Conservation (phyloP, 78 protist species). For the Dictyostelium discoideum region dicty_2.7 NC_007088.5:1770001-1770500, state of each 20-base stretch:
- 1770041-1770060: neutral
- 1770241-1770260: neutral
- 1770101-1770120: neutral
- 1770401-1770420: neutral
- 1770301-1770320: neutral
- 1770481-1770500: neutral
- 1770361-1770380: slow-evolving; percentile 1
- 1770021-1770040: neutral
- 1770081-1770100: neutral
- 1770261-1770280: neutral
- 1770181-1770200: too few species aligned
- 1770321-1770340: neutral
- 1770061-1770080: neutral
- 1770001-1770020: neutral
- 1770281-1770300: neutral
- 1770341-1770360: neutral
- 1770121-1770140: neutral
- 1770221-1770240: neutral
- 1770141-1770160: too few species aligned
- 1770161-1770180: too few species aligned
- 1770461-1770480: neutral
- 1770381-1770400: slow-evolving; percentile 11
- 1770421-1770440: slow-evolving; percentile 1
- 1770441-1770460: neutral
- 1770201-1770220: too few species aligned